Percentiles rank a stretch among this genome's conserved stretches.
phyloP scores from a whole-genome alignment of 1,139 yeast species.

The Yamadazyma songkhlaensis region DNA sequence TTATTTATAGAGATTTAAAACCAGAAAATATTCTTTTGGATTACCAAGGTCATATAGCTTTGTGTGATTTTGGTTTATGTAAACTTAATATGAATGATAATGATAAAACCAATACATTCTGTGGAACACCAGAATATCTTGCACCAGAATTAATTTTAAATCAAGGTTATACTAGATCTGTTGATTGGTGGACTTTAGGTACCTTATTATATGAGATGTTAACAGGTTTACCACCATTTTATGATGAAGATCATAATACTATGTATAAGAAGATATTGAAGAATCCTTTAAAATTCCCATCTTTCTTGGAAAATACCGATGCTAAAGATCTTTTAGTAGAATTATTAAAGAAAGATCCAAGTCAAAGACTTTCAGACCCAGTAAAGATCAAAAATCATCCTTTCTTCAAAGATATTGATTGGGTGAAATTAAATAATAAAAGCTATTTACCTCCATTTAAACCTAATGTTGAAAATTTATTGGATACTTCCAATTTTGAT shows the following conservation, averaged over 20 bases:
- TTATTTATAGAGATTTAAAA: slow-evolving; percentile 90
- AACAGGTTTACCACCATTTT: slow-evolving; percentile 94
- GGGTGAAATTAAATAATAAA: slow-evolving; percentile 81
- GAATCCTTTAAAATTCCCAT: slow-evolving; percentile 86
- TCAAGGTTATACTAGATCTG: slow-evolving; percentile 91
- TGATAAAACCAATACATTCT: slow-evolving; percentile 89
- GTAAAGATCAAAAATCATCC: slow-evolving; percentile 80
- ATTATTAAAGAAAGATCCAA: slow-evolving; percentile 82
- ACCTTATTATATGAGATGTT: slow-evolving; percentile 92
- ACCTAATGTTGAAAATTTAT: slow-evolving; percentile 83
- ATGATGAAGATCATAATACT: slow-evolving; percentile 88
- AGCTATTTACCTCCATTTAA: slow-evolving; percentile 95
- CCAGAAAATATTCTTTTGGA: slow-evolving; percentile 93
- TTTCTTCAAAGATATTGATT: slow-evolving; percentile 87
- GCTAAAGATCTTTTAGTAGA: slow-evolving; percentile 81
- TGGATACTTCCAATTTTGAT: slow-evolving; percentile 92
- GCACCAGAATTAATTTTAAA: slow-evolving; percentile 93
- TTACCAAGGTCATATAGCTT: slow-evolving; percentile 95
- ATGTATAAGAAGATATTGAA: slow-evolving; percentile 93
- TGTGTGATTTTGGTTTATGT: slow-evolving; percentile 96
- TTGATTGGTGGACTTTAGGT: slow-evolving; percentile 98
- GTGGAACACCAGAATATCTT: slow-evolving; percentile 95
- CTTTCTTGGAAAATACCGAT: slow-evolving; percentile 75
- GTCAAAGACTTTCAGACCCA: slow-evolving; percentile 77
- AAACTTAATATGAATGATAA: slow-evolving; percentile 88